Conservation (phyloP, 2,329 filamentous ascomycete species). For the Nemania diffusa region DNA sequence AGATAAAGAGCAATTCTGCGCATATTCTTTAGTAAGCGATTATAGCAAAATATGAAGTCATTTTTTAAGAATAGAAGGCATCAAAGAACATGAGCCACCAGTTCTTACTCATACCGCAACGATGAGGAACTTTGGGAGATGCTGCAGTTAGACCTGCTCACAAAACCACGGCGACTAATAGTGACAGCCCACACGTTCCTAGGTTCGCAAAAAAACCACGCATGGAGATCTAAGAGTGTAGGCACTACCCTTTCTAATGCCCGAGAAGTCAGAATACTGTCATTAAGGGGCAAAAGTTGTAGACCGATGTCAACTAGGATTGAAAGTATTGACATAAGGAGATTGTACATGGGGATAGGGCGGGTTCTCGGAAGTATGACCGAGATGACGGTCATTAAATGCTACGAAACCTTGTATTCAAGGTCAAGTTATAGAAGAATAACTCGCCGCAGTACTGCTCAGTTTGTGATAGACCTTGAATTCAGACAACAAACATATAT, state of each 20-base stretch:
- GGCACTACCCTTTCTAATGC: neutral
- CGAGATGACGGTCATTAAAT: neutral
- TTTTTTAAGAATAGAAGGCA: neutral
- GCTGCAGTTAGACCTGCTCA: conserved; percentile 3
- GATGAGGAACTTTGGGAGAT: neutral
- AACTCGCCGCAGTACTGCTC: neutral
- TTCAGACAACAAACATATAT: too few species aligned
- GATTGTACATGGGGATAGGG: neutral
- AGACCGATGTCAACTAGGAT: neutral
- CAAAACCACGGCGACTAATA: neutral
- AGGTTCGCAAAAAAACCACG: neutral
- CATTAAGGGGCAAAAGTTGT: neutral
- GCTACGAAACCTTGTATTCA: neutral
- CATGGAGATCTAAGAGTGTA: neutral
- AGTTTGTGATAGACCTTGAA: too few species aligned
- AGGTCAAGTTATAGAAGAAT: neutral
- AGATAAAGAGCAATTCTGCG: neutral
- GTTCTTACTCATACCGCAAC: neutral
- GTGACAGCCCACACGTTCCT: neutral
- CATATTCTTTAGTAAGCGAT: neutral
- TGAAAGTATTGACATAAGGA: too few species aligned
- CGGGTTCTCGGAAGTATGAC: neutral
- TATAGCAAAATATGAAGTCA: neutral
- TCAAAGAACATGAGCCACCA: neutral
- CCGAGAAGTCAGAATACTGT: neutral